These are phyloP conservation scores for Herpetospermum pedunculosum DNA, from an alignment of 306 rosid species.

Conservation along the genomic window DNA sequence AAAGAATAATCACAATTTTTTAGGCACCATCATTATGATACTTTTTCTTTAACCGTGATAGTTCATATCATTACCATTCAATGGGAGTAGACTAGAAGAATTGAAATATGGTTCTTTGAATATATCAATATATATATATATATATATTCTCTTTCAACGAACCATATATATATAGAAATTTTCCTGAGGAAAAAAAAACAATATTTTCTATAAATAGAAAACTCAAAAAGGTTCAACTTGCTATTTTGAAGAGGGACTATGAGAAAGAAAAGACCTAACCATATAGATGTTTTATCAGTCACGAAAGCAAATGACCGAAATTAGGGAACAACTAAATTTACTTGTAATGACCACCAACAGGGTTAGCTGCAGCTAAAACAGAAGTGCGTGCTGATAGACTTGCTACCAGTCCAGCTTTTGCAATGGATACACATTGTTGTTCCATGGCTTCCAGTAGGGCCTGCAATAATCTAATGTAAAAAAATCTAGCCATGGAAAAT, in stretches of 20 bases:
- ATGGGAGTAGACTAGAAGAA: not conserved
- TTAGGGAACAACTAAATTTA: conserved; percentile 17
- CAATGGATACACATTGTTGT: conserved; percentile 96
- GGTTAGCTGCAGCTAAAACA: conserved; percentile 93
- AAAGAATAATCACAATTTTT: conserved; percentile 13
- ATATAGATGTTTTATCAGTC: not conserved
- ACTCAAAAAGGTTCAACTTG: not conserved
- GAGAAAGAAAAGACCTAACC: not conserved
- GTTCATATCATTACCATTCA: not conserved
- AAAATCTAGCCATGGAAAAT: conserved; percentile 10
- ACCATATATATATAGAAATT: not conserved
- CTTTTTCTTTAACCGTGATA: not conserved
- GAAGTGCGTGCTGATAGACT: conserved; percentile 92
- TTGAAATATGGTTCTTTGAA: not conserved
- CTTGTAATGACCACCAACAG: conserved; percentile 96
- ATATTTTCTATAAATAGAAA: not conserved
- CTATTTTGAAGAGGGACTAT: not conserved
- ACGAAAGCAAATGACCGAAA: not conserved
- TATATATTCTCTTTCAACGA: too few relatives aligned
- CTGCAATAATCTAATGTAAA: conserved; percentile 27
- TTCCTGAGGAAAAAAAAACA: not conserved
- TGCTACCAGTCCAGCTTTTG: conserved; percentile 93
- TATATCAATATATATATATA: not conserved
- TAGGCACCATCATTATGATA: conserved; percentile 3
- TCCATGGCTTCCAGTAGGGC: conserved; percentile 95